Base-by-base conservation (phyloP, 805 yeast genomes). In the Candida hispaniensis region DNA sequence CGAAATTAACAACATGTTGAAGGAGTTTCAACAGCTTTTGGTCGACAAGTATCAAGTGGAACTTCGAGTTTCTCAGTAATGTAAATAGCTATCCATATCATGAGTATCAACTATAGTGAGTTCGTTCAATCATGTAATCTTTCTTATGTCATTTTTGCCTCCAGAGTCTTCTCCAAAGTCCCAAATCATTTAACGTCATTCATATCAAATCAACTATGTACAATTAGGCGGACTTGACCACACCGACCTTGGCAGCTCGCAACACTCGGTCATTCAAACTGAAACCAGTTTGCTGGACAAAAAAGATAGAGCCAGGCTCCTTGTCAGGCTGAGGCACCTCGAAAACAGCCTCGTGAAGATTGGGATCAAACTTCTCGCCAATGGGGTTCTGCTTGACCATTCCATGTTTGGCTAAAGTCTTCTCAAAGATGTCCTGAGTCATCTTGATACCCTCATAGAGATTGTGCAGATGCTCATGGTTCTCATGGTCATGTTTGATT, bases 181-280 rank as follows among this genome's bases (percentile, higher is more conserved):
- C n/a, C n/a, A n/a, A n/a, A n/a, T n/a, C n/a, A n/a, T n/a, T n/a
- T n/a, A n/a, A n/a, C n/a, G n/a, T n/a, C n/a, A n/a, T n/a, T n/a
- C n/a, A n/a, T n/a, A n/a, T n/a, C n/a, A n/a, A n/a, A n/a, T n/a
- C n/a, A 13, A 7, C 15, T 10, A 11, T 8, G 12, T 9, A 14
- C 21, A 10, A 7, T 48, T 55, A 55, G 24, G 63, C 65, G 38
- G 59, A 71, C 63, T 79, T 81, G 46, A 85, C 95, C 51, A 85
- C 72, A 48, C 96, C 96, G 46, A 85, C 96, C 67, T 85, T 85
- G 41, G 96, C 94, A 18, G 96, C 93, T 62, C 96, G 73, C 55
- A 85, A 68, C 19, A 85, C 94, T 56, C 96, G 72, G 49, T 78
- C 73, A 62, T 83, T 83, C 51, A 83, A 67, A 41, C 77, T 74